A percentile compares a stretch with the other conserved stretches of the same genome.
These are phyloP conservation scores for Lenwebbia sp. DNA, from an alignment of 345 rosid genomes.

Conservation along the genomic window DNA sequence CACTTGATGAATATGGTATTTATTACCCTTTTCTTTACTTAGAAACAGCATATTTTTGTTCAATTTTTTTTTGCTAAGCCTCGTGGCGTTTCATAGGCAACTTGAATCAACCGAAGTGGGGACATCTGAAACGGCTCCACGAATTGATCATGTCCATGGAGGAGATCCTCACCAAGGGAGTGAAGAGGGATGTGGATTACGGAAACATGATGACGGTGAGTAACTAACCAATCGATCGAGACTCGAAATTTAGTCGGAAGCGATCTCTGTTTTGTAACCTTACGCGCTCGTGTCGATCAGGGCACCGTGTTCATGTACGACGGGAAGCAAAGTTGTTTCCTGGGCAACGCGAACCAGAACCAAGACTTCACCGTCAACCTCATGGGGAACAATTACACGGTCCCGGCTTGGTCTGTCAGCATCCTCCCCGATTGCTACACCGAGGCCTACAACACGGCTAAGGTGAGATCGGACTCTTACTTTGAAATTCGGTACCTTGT, in stretches of 20 bases:
- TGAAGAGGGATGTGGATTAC: background rate
- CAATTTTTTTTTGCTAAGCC: background rate
- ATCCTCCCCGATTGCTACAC: slow-evolving; percentile 25
- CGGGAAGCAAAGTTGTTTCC: slow-evolving; percentile 21
- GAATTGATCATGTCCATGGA: slow-evolving; percentile 41
- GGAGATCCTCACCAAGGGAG: slow-evolving; percentile 42
- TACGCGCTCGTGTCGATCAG: background rate
- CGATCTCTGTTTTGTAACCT: no score
- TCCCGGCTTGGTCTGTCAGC: slow-evolving; percentile 29
- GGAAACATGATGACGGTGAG: slow-evolving; percentile 7
- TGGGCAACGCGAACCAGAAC: background rate
- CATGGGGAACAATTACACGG: background rate
- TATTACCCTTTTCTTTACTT: background rate
- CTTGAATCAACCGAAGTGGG: slow-evolving; percentile 55
- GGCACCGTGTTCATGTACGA: slow-evolving; percentile 7
- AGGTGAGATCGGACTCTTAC: slow-evolving; percentile 2
- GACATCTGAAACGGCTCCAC: slow-evolving; percentile 65
- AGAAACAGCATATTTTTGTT: background rate
- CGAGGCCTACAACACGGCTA: slow-evolving; percentile 35
- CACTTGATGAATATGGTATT: slow-evolving; percentile 3
- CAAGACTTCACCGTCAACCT: slow-evolving; percentile 4
- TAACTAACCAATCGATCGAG: background rate
- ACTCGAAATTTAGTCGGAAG: background rate
- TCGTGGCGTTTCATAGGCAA: background rate
- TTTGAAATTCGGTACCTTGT: no score